Conservation (phyloP, 257 asterid species). For the Eustoma russellianum region DNA sequence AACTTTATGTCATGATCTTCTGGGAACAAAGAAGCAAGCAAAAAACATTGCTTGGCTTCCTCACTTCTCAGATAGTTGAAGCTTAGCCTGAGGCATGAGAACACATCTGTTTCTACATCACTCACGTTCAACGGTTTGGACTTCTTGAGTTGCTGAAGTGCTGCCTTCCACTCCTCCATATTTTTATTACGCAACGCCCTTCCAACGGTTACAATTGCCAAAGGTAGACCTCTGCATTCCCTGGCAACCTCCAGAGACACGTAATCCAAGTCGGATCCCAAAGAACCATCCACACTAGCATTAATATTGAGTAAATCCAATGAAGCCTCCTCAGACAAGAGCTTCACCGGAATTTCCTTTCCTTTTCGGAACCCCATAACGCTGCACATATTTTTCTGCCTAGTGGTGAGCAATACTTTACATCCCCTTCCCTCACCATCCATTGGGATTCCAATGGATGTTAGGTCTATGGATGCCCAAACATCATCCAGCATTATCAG, state of each 20-base stretch:
- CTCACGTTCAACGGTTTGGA: conserved; percentile 4
- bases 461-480: conserved; percentile 8
- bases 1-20: conserved; percentile 13
- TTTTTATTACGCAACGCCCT: background rate
- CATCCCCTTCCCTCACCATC: background rate
- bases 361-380: conserved; percentile 1
- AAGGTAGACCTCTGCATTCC: conserved; percentile 10
- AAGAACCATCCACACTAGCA: background rate
- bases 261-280: background rate
- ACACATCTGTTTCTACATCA: background rate
- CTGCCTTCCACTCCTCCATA: conserved; percentile 3
- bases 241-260: conserved; percentile 3
- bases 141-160: conserved; percentile 8
- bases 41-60: conserved; percentile 6
- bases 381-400: background rate
- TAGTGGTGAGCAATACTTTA: conserved; percentile 2
- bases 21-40: conserved; percentile 12
- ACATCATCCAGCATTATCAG: conserved; percentile 14
- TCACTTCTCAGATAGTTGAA: conserved; percentile 7
- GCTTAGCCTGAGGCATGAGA: conserved; percentile 9
- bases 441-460: conserved; percentile 11
- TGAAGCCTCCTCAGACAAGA: background rate
- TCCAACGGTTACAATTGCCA: conserved; percentile 7
- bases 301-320: background rate
- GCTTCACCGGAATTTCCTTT: background rate